Evolutionary conservation across 2,329 filamentous ascomycete species (phyloP).

Genomic region (Monilinia fructigena): DNA sequence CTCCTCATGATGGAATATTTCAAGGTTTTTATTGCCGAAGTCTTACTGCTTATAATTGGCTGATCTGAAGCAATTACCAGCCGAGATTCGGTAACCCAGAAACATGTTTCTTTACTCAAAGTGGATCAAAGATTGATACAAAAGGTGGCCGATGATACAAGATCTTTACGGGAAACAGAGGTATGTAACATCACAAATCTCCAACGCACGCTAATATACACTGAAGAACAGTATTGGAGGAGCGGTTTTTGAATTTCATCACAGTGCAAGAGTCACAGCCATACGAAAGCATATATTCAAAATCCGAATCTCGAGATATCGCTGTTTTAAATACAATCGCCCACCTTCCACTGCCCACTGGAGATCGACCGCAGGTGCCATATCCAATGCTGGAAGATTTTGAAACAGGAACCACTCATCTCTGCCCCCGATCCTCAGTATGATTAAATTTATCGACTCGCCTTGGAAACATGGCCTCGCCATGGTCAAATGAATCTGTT

Average conservation of each 20-base stretch:
- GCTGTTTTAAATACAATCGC: neutral
- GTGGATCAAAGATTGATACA: conserved; percentile 23
- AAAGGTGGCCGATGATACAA: conserved; percentile 23
- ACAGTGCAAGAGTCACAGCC: conserved; percentile 2
- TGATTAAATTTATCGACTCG: neutral
- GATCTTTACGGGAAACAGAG: conserved; percentile 20
- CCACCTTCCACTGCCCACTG: neutral
- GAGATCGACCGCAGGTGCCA: neutral
- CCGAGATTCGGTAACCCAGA: conserved; percentile 18
- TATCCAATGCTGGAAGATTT: conserved; percentile 6
- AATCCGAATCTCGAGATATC: neutral
- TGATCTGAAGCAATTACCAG: neutral
- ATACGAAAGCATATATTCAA: neutral
- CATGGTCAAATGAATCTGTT: conserved; percentile 3
- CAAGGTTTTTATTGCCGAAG: neutral
- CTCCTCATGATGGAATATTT: conserved; percentile 23
- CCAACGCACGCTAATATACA: neutral
- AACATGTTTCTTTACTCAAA: conserved; percentile 14
- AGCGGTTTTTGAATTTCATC: conserved; percentile 11
- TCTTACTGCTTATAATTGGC: neutral
- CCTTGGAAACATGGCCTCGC: neutral
- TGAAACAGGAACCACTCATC: neutral
- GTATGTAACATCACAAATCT: conserved; percentile 9
- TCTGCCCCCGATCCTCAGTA: neutral
- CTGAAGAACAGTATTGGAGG: neutral